Percentiles rank a stretch among this genome's conserved stretches.
Conservation (phyloP, 2,329 filamentous ascomycete genomes). For the Bretziella fagacearum region DNA sequence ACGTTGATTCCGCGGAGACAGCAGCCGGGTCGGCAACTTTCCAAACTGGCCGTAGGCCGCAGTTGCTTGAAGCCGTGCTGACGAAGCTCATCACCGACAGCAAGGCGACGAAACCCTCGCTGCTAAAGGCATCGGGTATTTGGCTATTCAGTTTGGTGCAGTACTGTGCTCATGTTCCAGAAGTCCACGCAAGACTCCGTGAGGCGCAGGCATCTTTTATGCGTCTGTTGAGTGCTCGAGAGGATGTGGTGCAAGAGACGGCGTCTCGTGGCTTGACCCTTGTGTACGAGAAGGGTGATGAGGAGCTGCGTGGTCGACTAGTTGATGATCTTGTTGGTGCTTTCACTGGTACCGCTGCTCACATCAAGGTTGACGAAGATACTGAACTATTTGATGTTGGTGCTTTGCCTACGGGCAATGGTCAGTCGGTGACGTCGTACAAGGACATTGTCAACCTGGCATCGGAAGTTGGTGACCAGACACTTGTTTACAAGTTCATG, state of each 20-base stretch:
- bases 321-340: constrained; percentile 76
- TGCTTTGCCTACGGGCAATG: constrained; percentile 75
- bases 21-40: too few species aligned
- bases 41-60: constrained; percentile 20
- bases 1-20: constrained; percentile 39
- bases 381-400: constrained; percentile 90
- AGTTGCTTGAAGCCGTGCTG: constrained; percentile 38
- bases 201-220: constrained; percentile 80
- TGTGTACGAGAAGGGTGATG: constrained; percentile 84
- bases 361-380: constrained; percentile 71
- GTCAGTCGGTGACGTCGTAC: constrained; percentile 81
- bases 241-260: constrained; percentile 90
- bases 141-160: constrained; percentile 89
- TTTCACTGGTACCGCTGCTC: constrained; percentile 61
- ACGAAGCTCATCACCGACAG: constrained; percentile 62
- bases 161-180: constrained; percentile 63
- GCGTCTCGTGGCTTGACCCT: constrained; percentile 80
- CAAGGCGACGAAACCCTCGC: constrained; percentile 68
- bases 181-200: constrained; percentile 57
- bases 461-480: constrained; percentile 91
- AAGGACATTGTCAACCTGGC: constrained; percentile 94
- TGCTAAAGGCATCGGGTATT: constrained; percentile 83
- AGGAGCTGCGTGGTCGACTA: constrained; percentile 60
- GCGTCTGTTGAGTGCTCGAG: constrained; percentile 66
- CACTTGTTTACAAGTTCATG: constrained; percentile 98